Evolutionary conservation across 306 rosid species (phyloP).

Genomic region (Lagenaria siceraria): DNA sequence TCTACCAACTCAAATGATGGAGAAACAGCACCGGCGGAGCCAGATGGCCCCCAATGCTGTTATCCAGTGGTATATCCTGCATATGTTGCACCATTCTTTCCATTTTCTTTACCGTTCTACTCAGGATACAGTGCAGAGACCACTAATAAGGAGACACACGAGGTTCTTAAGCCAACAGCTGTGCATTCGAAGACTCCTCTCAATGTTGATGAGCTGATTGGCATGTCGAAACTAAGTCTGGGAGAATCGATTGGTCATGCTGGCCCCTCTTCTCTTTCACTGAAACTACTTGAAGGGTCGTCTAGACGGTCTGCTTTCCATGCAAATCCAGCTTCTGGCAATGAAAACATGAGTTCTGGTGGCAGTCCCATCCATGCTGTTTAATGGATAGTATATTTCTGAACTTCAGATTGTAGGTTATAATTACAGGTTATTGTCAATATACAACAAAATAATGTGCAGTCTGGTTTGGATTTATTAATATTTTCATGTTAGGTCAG

Average conservation of each 20-base stretch:
- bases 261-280: slow-evolving; percentile 64
- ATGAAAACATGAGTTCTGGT: slow-evolving; percentile 40
- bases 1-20: slow-evolving; percentile 86
- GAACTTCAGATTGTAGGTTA: slow-evolving; percentile 22
- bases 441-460: slow-evolving; percentile 29
- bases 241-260: slow-evolving; percentile 64
- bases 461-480: slow-evolving; percentile 41
- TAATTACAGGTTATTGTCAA: slow-evolving; percentile 18
- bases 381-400: slow-evolving; percentile 17
- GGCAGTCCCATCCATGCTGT: slow-evolving; percentile 80
- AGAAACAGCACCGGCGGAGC: slow-evolving; percentile 40
- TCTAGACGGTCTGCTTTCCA: slow-evolving; percentile 95
- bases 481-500: slow-evolving; percentile 17
- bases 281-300: slow-evolving; percentile 67
- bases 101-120: slow-evolving; percentile 63
- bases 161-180: slow-evolving; percentile 90
- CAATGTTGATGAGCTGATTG: slow-evolving; percentile 85
- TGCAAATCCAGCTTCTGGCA: slow-evolving; percentile 59
- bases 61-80: slow-evolving; percentile 70
- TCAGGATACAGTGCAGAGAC: slow-evolving; percentile 50
- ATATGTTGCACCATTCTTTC: slow-evolving; percentile 58
- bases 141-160: slow-evolving; percentile 46
- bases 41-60: slow-evolving; percentile 33
- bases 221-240: slow-evolving; percentile 87
- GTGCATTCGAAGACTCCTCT: slow-evolving; percentile 74